phyloP scores from a whole-genome alignment of 2,329 filamentous ascomycete genomes.

The Colletotrichum karsti region DNA sequence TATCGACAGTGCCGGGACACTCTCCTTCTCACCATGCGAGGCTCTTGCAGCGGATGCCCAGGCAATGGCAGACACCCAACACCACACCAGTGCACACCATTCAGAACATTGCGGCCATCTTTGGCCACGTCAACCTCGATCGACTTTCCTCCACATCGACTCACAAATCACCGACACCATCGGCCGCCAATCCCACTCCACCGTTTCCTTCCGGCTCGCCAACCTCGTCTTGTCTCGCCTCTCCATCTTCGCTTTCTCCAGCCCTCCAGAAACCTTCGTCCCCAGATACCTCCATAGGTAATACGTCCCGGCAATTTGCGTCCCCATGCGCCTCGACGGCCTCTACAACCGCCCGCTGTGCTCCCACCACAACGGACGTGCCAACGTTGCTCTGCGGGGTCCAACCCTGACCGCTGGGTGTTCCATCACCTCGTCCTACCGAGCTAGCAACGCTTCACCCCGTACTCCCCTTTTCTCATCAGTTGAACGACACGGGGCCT shows the following conservation, averaged over 20 bases:
- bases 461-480: not conserved
- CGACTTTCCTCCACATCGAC: conserved; percentile 4
- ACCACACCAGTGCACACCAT: not conserved
- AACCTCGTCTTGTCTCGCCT: not conserved
- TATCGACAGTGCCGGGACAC: not conserved
- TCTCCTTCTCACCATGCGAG: not conserved
- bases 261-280: conserved; percentile 4
- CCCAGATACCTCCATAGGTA: conserved; percentile 3
- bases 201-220: not conserved
- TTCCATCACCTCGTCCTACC: not conserved
- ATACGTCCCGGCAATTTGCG: not conserved
- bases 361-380: conserved; percentile 10
- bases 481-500: not conserved
- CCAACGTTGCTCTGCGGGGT: conserved; percentile 24
- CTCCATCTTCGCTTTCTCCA: not conserved
- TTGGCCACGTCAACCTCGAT: conserved; percentile 20
- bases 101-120: conserved; percentile 3
- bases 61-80: not conserved
- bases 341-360: not conserved
- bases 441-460: not conserved
- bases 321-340: conserved; percentile 7
- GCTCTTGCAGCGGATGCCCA: not conserved
- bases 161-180: not conserved
- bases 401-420: conserved; percentile 14
- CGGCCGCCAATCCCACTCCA: not conserved